Evolutionary conservation across 306 rosid species (phyloP).

Genomic region (Cicer judaicum): DNA sequence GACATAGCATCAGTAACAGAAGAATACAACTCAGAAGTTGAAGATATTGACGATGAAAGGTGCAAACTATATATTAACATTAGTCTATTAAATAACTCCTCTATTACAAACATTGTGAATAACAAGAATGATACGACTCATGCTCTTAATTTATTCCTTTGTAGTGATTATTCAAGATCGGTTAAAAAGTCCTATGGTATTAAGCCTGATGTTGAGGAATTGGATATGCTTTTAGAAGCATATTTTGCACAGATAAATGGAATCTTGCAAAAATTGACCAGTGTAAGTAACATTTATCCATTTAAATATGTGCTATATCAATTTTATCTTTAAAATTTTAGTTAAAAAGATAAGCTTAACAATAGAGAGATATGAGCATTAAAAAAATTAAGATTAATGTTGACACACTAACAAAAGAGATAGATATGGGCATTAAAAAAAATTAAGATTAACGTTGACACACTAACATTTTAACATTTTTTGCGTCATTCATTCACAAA

Average conservation of each 20-base stretch:
- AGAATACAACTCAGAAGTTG: conserved; percentile 32
- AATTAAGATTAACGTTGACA: too few relatives aligned
- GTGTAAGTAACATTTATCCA: conserved; percentile 50
- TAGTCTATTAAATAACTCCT: not conserved
- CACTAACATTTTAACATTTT: too few relatives aligned
- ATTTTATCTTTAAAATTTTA: not conserved
- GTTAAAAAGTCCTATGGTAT: conserved; percentile 37
- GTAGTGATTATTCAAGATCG: conserved; percentile 36
- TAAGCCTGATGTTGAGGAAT: conserved; percentile 70
- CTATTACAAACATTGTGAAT: not conserved
- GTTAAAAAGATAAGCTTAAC: too few relatives aligned
- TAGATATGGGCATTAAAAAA: too few relatives aligned
- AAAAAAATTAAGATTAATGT: too few relatives aligned
- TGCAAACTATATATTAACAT: not conserved
- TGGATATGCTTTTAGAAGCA: conserved; percentile 89
- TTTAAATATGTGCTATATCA: not conserved
- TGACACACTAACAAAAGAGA: too few relatives aligned
- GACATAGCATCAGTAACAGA: conserved; percentile 42
- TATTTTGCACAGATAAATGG: conserved; percentile 87
- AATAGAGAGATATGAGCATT: too few relatives aligned
- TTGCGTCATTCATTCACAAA: too few relatives aligned
- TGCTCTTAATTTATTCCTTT: conserved; percentile 3
- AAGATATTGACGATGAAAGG: conserved; percentile 51
- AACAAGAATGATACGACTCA: not conserved
- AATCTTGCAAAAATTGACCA: conserved; percentile 64